Conservation (phyloP, 2,329 filamentous ascomycete genomes). For the Rhinocladiella similis region DNA sequence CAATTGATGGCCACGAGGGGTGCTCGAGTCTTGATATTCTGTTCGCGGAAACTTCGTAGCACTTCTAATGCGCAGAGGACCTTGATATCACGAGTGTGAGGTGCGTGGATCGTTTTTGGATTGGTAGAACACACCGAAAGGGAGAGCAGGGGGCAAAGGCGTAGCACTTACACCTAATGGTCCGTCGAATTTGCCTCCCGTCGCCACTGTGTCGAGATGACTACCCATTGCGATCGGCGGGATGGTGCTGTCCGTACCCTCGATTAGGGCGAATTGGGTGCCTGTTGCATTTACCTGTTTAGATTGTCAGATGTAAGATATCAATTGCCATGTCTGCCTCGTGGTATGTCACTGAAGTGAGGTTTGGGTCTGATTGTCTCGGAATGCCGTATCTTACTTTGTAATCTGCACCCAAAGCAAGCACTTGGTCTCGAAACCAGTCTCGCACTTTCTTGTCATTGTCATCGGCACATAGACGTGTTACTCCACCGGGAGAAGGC, state of each 20-base stretch:
- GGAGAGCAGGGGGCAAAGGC: too few species aligned
- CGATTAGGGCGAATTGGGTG: constrained; percentile 36
- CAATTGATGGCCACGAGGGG: constrained; percentile 33
- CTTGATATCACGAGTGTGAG: background rate
- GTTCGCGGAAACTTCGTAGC: constrained; percentile 38
- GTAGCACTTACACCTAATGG: constrained; percentile 23
- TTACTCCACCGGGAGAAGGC: constrained; percentile 27
- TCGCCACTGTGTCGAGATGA: constrained; percentile 30
- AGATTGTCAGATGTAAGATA: too few species aligned
- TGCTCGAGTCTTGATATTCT: constrained; percentile 29
- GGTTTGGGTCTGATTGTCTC: too few species aligned
- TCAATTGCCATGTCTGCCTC: background rate
- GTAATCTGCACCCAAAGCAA: constrained; percentile 29
- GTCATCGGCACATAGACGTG: constrained; percentile 21
- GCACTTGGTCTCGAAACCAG: constrained; percentile 32
- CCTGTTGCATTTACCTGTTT: constrained; percentile 36
- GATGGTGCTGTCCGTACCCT: constrained; percentile 28
- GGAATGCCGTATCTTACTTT: constrained; percentile 13
- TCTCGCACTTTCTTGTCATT: constrained; percentile 31
- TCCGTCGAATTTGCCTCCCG: constrained; percentile 31
- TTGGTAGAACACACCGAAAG: too few species aligned
- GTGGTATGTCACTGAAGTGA: too few species aligned
- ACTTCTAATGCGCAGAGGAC: constrained; percentile 36
- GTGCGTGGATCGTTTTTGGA: too few species aligned
- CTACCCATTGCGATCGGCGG: constrained; percentile 34